Conservation (phyloP, 108 stramenopile species). For the Cafeteria roenbergensis region DNA sequence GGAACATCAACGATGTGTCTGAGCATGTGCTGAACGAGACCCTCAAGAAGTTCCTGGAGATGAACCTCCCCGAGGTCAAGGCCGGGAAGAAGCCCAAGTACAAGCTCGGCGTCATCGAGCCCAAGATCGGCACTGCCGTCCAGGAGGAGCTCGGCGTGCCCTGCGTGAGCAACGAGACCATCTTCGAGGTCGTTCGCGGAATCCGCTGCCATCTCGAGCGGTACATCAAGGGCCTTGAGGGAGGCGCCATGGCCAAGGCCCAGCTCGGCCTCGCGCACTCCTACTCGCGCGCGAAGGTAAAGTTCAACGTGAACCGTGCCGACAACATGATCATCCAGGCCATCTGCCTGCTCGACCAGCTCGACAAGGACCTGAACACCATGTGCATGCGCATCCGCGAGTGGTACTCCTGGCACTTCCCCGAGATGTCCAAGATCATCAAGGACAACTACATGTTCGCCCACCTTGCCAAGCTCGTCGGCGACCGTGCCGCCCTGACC, state of each 20-base stretch:
- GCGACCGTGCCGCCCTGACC: constrained; percentile 26
- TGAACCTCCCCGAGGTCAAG: constrained; percentile 44
- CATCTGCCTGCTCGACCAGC: constrained; percentile 93
- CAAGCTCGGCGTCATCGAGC: constrained; percentile 47
- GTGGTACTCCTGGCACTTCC: constrained; percentile 99
- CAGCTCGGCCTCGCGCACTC: constrained; percentile 95
- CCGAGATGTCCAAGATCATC: constrained; percentile 69
- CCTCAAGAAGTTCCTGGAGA: constrained; percentile 70
- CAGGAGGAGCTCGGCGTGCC: constrained; percentile 35
- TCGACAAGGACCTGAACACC: constrained; percentile 99
- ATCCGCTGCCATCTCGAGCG: constrained; percentile 73
- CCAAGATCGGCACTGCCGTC: constrained; percentile 36
- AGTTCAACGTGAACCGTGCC: constrained; percentile 91
- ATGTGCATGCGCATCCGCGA: constrained; percentile 97
- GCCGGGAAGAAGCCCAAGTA: constrained; percentile 32
- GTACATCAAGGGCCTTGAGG: constrained; percentile 77
- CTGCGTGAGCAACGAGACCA: constrained; percentile 43
- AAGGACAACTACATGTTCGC: constrained; percentile 53
- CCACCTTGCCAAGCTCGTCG: constrained; percentile 37
- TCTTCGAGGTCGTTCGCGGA: constrained; percentile 67
- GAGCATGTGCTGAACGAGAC: constrained; percentile 28
- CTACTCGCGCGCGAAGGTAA: constrained; percentile 93
- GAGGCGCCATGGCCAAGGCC: constrained; percentile 76
- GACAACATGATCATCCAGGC: constrained; percentile 99
- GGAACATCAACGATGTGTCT: constrained; percentile 48